Base-by-base conservation (phyloP, 2,329 filamentous ascomycete species). In the Torrubiellomyces zombiae region DNA sequence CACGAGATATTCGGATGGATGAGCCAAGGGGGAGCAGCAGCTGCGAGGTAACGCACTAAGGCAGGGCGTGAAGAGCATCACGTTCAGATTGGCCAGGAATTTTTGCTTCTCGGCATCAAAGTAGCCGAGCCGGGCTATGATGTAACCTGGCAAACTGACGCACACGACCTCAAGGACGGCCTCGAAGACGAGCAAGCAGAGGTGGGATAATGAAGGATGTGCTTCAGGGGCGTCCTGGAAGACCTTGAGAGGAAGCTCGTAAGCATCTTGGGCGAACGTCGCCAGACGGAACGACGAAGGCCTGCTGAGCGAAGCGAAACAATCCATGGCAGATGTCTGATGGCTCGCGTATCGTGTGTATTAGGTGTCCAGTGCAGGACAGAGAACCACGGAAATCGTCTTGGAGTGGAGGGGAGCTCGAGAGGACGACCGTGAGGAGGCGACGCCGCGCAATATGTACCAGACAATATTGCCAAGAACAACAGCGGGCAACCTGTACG, bases 101-200 rank as follows among this genome's bases (percentile, higher is more conserved):
- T 94, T 95, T 51, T 98, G 89, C 48, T 85, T 80, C 25, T 93
- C 83, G 34, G 81, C 82, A 52, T 92, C 82, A 52, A 98, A 95
- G 56, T 93, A 79, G 47, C 89, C 89, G 40, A 82, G 64, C 19
- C 78, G 64, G 9, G 89, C 89, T 27, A 94, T 73, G 34, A 98
- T 76, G 53, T 94, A 98, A 15, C 89, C 89, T 0, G 89, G 89
- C 38, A 94, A 55, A 49, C 79, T 86, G 48, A 98, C 85, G 47
- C 85, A 95, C 24, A 98, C 78, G 14, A 95, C 86, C 47, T 94
- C 83, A 43, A 94, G 62, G 15, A 94, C 85, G 8, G 89, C 89
- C 54, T 92, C 85, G 43, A 93, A 93, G 38, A 95, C 85, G 30
- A 93, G 72, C 14, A 91, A 60, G 19, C 73, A 63, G 16, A 93